A percentile compares a stretch with the other conserved stretches of the same genome.
Evolutionary conservation across 345 rosid species (phyloP).

Genomic region (Pelargonium nanum): DNA sequence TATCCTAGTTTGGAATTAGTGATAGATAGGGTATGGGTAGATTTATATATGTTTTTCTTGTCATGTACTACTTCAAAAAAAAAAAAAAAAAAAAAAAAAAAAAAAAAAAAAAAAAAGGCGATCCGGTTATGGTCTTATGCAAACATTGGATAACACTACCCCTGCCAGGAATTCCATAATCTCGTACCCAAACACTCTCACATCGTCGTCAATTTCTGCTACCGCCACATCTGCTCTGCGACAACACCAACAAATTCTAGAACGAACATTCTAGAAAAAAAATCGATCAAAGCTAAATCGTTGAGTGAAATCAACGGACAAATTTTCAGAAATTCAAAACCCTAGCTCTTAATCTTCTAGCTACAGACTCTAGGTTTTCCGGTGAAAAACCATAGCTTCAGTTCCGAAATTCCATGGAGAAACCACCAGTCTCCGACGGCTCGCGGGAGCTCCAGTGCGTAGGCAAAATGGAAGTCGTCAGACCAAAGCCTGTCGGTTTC

Average conservation of each 20-base stretch:
- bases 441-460: conserved; percentile 66
- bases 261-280: background rate
- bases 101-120: no score
- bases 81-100: no score
- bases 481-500: conserved; percentile 67
- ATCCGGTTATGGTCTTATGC: no score
- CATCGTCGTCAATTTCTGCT: background rate
- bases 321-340: background rate
- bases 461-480: conserved; percentile 60
- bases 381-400: background rate
- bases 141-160: background rate
- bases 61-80: no score
- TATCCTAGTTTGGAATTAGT: no score
- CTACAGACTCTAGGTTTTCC: background rate
- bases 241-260: no score
- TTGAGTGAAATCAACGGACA: background rate
- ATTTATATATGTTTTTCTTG: no score
- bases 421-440: conserved; percentile 21
- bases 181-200: background rate
- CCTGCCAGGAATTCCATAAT: background rate
- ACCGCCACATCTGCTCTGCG: background rate
- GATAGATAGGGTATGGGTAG: no score
- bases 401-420: conserved; percentile 27
- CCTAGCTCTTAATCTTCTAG: background rate
- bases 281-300: background rate